Conservation (phyloP, 1,139 yeast species). For the Blastobotrys indianensis region DNA sequence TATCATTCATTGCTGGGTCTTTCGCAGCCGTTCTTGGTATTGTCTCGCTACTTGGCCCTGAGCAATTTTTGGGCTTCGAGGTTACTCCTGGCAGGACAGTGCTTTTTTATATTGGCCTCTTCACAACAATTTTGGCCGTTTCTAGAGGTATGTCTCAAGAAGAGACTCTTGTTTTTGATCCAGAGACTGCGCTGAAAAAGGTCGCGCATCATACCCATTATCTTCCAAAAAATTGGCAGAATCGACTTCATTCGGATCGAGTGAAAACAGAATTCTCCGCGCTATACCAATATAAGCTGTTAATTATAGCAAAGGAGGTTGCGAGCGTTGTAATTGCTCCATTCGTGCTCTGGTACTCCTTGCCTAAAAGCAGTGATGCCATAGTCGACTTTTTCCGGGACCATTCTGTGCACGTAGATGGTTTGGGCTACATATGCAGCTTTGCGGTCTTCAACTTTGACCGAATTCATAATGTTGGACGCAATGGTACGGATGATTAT, state of each 20-base stretch:
- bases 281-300: slow-evolving; percentile 65
- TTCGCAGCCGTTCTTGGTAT: slow-evolving; percentile 82
- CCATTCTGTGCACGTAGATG: slow-evolving; percentile 84
- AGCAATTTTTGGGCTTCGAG: slow-evolving; percentile 84
- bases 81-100: slow-evolving; percentile 75
- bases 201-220: slow-evolving; percentile 88
- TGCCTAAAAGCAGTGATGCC: slow-evolving; percentile 64
- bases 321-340: slow-evolving; percentile 81
- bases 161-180: slow-evolving; percentile 72
- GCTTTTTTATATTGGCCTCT: slow-evolving; percentile 76
- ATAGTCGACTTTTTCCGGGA: slow-evolving; percentile 89
- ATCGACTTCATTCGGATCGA: slow-evolving; percentile 67
- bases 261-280: slow-evolving; percentile 79
- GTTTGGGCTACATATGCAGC: slow-evolving; percentile 88
- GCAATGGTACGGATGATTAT: no score
- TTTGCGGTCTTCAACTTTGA: slow-evolving; percentile 88
- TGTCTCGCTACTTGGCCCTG: slow-evolving; percentile 85
- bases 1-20: slow-evolving; percentile 81
- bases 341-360: slow-evolving; percentile 74
- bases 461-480: background rate
- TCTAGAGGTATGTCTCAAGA: slow-evolving; percentile 57
- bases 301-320: slow-evolving; percentile 71
- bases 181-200: slow-evolving; percentile 73
- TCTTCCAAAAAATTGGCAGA: slow-evolving; percentile 82
- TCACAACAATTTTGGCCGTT: slow-evolving; percentile 79